Conservation (phyloP, 768 basidiomycete species). For the Clitopilus passeckerianus region DNA sequence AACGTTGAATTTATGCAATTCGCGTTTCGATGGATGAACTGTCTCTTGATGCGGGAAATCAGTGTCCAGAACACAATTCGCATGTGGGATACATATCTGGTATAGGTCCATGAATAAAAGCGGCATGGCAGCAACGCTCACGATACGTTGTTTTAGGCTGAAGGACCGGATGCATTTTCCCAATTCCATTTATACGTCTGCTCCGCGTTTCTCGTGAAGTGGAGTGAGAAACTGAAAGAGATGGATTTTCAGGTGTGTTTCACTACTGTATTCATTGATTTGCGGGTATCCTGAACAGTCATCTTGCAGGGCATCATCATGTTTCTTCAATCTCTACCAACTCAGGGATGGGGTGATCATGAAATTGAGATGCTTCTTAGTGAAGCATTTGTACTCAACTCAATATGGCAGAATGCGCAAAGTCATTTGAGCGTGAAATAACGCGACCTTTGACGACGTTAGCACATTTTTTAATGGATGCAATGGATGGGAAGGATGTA, state of each 20-base stretch:
- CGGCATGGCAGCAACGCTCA: conserved; percentile 1
- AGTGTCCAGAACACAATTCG: conserved; percentile 94
- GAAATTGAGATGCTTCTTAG: conserved; percentile 94
- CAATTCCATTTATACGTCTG: conserved; percentile 99
- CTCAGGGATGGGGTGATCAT: conserved; percentile 92
- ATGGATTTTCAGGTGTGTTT: conserved; percentile 95
- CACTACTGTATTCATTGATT: not conserved
- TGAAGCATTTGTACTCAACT: conserved; percentile 92
- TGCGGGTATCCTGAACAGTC: conserved; percentile 1
- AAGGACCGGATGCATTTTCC: conserved; percentile 96
- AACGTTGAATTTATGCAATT: conserved; percentile 99
- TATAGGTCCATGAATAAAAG: conserved; percentile 31
- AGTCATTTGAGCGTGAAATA: conserved; percentile 72
- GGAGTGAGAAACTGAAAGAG: conserved; percentile 87
- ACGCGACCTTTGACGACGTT: conserved; percentile 3
- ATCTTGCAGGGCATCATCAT: conserved; percentile 88
- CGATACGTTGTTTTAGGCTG: conserved; percentile 55
- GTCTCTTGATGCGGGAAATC: conserved; percentile 95
- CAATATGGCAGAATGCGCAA: conserved; percentile 90
- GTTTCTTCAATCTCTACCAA: conserved; percentile 92
- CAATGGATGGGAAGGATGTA: not conserved
- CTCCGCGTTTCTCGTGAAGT: conserved; percentile 92
- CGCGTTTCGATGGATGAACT: conserved; percentile 99
- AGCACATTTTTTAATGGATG: not conserved
- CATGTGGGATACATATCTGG: conserved; percentile 99